Percentiles rank a stretch among this genome's conserved stretches.
Conservation (phyloP, 768 basidiomycete species). For the Mycena capillaripes region DNA sequence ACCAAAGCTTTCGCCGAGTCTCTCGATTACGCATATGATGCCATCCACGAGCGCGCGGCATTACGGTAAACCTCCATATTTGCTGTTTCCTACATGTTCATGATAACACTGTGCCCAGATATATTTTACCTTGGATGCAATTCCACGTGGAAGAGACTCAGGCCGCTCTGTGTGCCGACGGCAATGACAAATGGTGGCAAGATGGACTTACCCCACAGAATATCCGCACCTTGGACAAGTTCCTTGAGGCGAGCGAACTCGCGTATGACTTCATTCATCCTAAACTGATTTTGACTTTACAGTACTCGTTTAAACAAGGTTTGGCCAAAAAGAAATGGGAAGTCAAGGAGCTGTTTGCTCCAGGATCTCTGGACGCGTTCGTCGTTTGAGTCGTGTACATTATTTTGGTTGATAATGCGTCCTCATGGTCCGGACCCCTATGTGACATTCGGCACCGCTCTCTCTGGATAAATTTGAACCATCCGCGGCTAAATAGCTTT, state of each 20-base stretch:
- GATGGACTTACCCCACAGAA: slow-evolving; percentile 38
- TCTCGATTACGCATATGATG: slow-evolving; percentile 37
- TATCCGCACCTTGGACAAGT: slow-evolving; percentile 34
- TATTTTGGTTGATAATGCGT: too few species aligned
- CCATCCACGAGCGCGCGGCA: slow-evolving; percentile 37
- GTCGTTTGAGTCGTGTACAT: slow-evolving; percentile 15
- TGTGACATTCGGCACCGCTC: too few species aligned
- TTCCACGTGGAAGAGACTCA: slow-evolving; percentile 38
- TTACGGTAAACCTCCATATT: slow-evolving; percentile 3
- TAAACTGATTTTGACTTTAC: neutral
- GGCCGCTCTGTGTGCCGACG: slow-evolving; percentile 28
- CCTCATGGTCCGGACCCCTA: too few species aligned
- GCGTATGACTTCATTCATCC: neutral
- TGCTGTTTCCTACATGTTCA: neutral
- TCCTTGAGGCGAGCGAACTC: slow-evolving; percentile 27
- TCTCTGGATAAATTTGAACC: too few species aligned
- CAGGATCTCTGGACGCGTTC: slow-evolving; percentile 32
- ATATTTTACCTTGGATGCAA: slow-evolving; percentile 35
- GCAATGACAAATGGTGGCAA: slow-evolving; percentile 36
- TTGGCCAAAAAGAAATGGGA: slow-evolving; percentile 37
- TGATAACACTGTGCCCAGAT: neutral
- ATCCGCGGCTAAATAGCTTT: too few species aligned
- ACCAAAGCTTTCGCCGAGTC: slow-evolving; percentile 36
- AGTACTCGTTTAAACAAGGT: slow-evolving; percentile 35
- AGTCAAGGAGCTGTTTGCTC: slow-evolving; percentile 34